phyloP scores from a whole-genome alignment of 805 yeast species.

The Candida broadrunensis region DNA sequence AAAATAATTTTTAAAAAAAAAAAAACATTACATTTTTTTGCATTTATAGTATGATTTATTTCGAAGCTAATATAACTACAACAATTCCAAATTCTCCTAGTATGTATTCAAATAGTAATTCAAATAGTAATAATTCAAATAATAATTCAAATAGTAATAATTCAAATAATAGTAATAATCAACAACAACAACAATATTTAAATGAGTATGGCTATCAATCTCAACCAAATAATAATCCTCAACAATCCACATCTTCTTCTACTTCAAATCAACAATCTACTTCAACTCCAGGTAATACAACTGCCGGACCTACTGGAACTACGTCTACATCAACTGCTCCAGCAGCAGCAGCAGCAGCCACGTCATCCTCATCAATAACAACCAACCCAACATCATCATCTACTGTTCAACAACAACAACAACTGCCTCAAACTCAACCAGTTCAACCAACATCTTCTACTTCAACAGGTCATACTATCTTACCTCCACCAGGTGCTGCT shows the following conservation, averaged over 20 bases:
- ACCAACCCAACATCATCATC: background rate
- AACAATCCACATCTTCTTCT: slow-evolving; percentile 5
- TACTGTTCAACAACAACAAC: slow-evolving; percentile 10
- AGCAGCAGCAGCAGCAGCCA: background rate
- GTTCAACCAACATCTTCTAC: background rate
- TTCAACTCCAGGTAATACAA: background rate
- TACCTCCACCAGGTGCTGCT: slow-evolving; percentile 5
- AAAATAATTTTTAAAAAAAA: no score
- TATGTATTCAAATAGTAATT: slow-evolving; percentile 5
- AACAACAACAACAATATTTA: slow-evolving; percentile 1
- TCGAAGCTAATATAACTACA: slow-evolving; percentile 16
- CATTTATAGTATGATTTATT: slow-evolving; percentile 12
- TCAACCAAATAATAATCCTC: slow-evolving; percentile 4
- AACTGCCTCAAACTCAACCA: slow-evolving; percentile 7
- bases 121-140: slow-evolving; percentile 2
- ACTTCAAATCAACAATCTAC: slow-evolving; percentile 1
- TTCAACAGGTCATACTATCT: slow-evolving; percentile 1
- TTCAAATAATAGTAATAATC: no score
- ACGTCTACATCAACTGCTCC: slow-evolving; percentile 5
- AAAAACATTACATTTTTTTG: no score
- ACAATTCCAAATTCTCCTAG: slow-evolving; percentile 9
- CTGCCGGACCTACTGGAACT: slow-evolving; percentile 8
- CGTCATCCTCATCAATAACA: slow-evolving; percentile 2
- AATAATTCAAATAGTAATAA: background rate
- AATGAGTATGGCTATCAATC: slow-evolving; percentile 1